A percentile compares a stretch with the other conserved stretches of the same genome.
Conservation (phyloP, 805 yeast species). For the Brettanomyces sp. region DNA sequence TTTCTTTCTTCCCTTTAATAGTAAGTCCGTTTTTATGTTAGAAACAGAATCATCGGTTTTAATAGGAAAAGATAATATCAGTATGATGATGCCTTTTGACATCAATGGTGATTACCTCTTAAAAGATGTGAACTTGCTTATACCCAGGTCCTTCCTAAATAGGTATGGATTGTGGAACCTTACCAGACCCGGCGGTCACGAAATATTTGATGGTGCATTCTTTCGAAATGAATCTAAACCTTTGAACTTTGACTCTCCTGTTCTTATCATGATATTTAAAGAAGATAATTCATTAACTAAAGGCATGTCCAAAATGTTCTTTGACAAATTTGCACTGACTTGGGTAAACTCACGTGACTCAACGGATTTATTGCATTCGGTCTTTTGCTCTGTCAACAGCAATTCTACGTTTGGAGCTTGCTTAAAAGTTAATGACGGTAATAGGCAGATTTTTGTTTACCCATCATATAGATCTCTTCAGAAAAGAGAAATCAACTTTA, state of each 20-base stretch:
- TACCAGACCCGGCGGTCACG: neutral
- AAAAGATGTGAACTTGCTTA: conserved; percentile 28
- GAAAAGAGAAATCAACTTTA: conserved; percentile 8
- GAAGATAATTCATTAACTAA: conserved; percentile 12
- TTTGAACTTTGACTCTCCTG: conserved; percentile 21
- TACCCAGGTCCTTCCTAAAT: conserved; percentile 25
- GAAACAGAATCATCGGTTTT: conserved; percentile 20
- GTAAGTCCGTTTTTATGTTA: conserved; percentile 30
- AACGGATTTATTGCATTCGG: conserved; percentile 29
- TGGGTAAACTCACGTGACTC: conserved; percentile 29
- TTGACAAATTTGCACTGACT: conserved; percentile 31
- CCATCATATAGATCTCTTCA: conserved; percentile 15
- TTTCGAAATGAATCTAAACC: conserved; percentile 20
- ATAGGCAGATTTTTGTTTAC: conserved; percentile 19
- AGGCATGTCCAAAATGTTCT: conserved; percentile 18
- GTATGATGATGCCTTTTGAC: conserved; percentile 29
- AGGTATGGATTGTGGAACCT: neutral
- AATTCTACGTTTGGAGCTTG: conserved; percentile 25
- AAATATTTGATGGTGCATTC: conserved; percentile 8
- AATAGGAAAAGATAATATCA: conserved; percentile 13
- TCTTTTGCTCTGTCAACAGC: conserved; percentile 32
- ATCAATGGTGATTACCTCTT: conserved; percentile 27
- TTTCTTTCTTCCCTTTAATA: conserved; percentile 25
- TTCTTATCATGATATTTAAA: conserved; percentile 30
- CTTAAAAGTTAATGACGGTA: conserved; percentile 25